Percentiles rank a stretch among this genome's conserved stretches.
phyloP scores from a whole-genome alignment of 306 rosid genomes.

The Calophaca sinica region DNA sequence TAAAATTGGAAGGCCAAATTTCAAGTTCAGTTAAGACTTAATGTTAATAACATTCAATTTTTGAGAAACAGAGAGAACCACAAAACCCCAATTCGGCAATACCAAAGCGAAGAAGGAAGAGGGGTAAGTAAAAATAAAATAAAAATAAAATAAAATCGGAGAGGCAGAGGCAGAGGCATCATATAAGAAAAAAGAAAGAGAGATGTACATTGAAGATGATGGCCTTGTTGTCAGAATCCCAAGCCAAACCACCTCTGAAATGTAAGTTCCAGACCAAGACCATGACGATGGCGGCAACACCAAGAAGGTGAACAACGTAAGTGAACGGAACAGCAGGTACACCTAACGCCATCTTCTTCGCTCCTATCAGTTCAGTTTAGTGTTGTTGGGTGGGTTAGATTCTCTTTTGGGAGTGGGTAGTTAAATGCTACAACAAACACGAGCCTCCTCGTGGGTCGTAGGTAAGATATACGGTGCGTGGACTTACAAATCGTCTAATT shows the following conservation, averaged over 20 bases:
- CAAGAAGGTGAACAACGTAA: conserved; percentile 64
- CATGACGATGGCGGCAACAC: conserved; percentile 49
- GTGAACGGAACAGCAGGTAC: conserved; percentile 70
- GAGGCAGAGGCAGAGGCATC: too few species aligned
- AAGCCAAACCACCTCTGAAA: conserved; percentile 88
- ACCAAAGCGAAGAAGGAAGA: neutral
- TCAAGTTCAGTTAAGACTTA: neutral
- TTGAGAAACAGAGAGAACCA: neutral
- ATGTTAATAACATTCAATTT: neutral
- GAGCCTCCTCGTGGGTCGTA: neutral
- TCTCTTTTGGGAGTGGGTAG: neutral
- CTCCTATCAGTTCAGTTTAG: too few species aligned
- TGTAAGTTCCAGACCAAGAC: conserved; percentile 72
- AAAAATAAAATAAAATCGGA: neutral
- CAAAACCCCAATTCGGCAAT: neutral
- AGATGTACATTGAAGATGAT: conserved; percentile 83
- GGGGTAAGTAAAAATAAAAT: neutral
- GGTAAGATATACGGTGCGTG: neutral
- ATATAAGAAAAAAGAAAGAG: neutral
- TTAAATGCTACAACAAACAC: neutral
- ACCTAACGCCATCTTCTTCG: conserved; percentile 53
- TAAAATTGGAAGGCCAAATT: neutral
- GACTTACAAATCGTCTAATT: neutral
- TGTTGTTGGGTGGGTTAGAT: too few species aligned
- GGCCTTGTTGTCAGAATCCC: conserved; percentile 68